These are phyloP conservation scores for Aspergillus nidulans DNA, from an alignment of 495 filamentous ascomycete genomes.

Conservation along the genomic window DNA sequence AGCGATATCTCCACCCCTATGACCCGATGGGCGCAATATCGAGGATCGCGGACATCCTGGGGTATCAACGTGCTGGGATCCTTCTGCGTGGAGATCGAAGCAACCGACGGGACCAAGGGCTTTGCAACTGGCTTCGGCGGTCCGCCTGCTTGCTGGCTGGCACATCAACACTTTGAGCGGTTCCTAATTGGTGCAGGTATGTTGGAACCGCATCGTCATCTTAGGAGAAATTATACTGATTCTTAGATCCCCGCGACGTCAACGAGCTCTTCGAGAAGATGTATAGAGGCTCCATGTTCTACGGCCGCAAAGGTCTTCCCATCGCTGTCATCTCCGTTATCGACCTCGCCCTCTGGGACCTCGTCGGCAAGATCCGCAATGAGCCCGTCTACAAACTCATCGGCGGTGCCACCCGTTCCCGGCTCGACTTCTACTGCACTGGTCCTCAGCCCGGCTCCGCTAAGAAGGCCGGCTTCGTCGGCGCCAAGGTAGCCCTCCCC, in stretches of 20 bases:
- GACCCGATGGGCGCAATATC: slow-evolving; percentile 82
- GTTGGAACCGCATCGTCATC: too few species aligned
- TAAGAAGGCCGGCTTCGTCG: slow-evolving; percentile 79
- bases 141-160: slow-evolving; percentile 89
- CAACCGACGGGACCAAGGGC: slow-evolving; percentile 81
- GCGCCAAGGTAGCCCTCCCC: slow-evolving; percentile 82
- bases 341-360: slow-evolving; percentile 87
- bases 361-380: slow-evolving; percentile 80
- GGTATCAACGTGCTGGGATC: slow-evolving; percentile 93
- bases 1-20: slow-evolving; percentile 87
- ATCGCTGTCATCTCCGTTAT: slow-evolving; percentile 91
- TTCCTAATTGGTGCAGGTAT: slow-evolving; percentile 77
- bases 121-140: slow-evolving; percentile 93
- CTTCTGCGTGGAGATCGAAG: slow-evolving; percentile 89
- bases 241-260: slow-evolving; percentile 73
- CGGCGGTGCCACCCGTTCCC: slow-evolving; percentile 74
- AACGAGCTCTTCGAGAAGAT: slow-evolving; percentile 91
- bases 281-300: slow-evolving; percentile 94
- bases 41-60: slow-evolving; percentile 83
- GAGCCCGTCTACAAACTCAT: slow-evolving; percentile 95
- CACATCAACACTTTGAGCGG: slow-evolving; percentile 83
- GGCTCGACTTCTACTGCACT: slow-evolving; percentile 90
- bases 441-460: slow-evolving; percentile 76
- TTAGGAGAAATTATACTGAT: too few species aligned
- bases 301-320: slow-evolving; percentile 85